Base-by-base conservation (phyloP, 495 filamentous ascomycete species). In the Aspergillus panamensis region DNA sequence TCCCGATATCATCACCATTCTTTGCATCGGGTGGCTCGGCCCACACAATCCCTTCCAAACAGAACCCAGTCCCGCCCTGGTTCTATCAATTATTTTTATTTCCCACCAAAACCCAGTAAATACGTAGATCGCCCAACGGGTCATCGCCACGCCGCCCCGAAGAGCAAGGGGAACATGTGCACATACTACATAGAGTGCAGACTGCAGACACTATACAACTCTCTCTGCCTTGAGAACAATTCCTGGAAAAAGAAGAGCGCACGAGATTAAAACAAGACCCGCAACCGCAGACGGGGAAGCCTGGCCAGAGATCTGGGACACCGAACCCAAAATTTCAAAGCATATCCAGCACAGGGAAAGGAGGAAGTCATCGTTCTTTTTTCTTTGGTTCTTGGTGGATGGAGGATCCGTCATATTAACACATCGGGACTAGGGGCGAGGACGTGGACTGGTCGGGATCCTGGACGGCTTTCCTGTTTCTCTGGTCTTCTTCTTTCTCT, bases 391-490 rank as follows among this genome's bases (percentile, higher is more conserved):
- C 66, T 57, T 67, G 58, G 61, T 63, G 62, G 58, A 62, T 61
- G 66, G 66, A 69, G 71, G 71, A 76, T 75, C 73, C 74, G 74
- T 77, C 74, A 77, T 77, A 77, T 75, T 73, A 73, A 75, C 74
- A 64, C 66, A 74, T 77, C 65, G 73, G 74, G 74, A 75, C 71
- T 77, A 77, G 74, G 73, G 71, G 69, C 74, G 59, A 67, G 65
- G 65, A 65, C 60, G 63, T 68, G 63, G 66, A 65, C 59, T 63
- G 63, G 65, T 69, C 65, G 73, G 71, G 68, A 73, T 72, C 69
- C 66, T 72, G 60, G 68, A 66, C 66, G 65, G 69, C 65, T 67
- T 69, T 69, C 68, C 54, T 67, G 64, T 57, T 62, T 61, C 60
- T 57, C 53, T 58, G 37, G 59, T 53, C 51, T 63, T 53, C 51